A percentile compares a stretch with the other conserved stretches of the same genome.
Conservation (phyloP, 2,329 filamentous ascomycete genomes). For the Mycosphaerella sp. region DNA sequence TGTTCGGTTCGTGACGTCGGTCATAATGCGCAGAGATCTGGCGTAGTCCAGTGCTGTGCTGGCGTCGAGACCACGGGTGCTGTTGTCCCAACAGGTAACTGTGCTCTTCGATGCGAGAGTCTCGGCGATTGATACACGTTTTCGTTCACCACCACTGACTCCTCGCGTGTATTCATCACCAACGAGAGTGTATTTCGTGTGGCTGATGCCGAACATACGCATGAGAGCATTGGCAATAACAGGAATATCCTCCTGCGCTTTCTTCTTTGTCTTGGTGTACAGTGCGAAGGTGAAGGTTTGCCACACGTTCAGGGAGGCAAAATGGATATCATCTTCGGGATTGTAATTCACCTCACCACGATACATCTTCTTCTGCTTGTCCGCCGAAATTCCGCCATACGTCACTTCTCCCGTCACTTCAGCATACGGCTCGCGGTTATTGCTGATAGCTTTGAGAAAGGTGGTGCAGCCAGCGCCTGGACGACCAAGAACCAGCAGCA, state of each 20-base stretch:
- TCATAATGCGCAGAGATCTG: slow-evolving; percentile 71
- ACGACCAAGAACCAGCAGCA: slow-evolving; percentile 66
- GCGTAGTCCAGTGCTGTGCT: slow-evolving; percentile 74
- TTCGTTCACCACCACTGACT: slow-evolving; percentile 73
- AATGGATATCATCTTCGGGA: slow-evolving; percentile 68
- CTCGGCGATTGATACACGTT: slow-evolving; percentile 73
- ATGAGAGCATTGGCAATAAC: slow-evolving; percentile 63
- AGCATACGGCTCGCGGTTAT: slow-evolving; percentile 60
- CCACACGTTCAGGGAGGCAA: slow-evolving; percentile 67
- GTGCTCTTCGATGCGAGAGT: slow-evolving; percentile 66
- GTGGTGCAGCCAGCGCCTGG: slow-evolving; percentile 71
- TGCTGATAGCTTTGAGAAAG: slow-evolving; percentile 68
- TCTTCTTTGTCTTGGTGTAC: slow-evolving; percentile 66
- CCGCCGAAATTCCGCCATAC: slow-evolving; percentile 64
- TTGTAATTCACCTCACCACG: slow-evolving; percentile 74
- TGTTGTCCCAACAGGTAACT: slow-evolving; percentile 74
- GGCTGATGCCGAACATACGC: slow-evolving; percentile 71
- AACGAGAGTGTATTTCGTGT: slow-evolving; percentile 67
- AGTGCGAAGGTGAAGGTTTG: slow-evolving; percentile 71
- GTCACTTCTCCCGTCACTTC: slow-evolving; percentile 61
- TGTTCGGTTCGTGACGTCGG: slow-evolving; percentile 65
- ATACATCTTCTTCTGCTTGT: slow-evolving; percentile 61
- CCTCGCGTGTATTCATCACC: slow-evolving; percentile 68
- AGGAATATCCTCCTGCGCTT: slow-evolving; percentile 56
- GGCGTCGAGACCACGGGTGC: slow-evolving; percentile 70